phyloP scores from a whole-genome alignment of 495 filamentous ascomycete species.

The Arthonia radiata region DNA sequence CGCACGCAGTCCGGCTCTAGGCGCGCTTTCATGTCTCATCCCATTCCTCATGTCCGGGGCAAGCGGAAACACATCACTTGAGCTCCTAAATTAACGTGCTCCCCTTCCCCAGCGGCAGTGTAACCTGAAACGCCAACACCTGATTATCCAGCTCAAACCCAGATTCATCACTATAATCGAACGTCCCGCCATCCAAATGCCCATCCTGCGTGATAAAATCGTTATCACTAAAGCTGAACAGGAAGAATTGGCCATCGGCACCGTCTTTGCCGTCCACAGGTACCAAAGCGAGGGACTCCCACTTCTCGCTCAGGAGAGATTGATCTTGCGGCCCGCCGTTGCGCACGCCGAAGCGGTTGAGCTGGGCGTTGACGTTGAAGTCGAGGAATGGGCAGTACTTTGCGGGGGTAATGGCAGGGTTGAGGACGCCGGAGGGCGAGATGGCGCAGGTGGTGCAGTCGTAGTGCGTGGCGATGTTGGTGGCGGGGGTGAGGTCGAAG shows the following conservation, averaged over 20 bases:
- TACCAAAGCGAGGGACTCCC: slow-evolving; percentile 45
- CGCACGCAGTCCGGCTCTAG: too few species aligned
- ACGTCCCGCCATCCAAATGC: slow-evolving; percentile 34
- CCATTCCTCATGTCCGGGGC: too few species aligned
- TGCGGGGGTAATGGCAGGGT: slow-evolving; percentile 31
- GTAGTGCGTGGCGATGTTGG: slow-evolving; percentile 28
- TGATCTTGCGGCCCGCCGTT: slow-evolving; percentile 36
- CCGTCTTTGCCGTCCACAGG: slow-evolving; percentile 27
- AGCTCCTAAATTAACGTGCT: too few species aligned
- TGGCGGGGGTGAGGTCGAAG: slow-evolving; percentile 39
- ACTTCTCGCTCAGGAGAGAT: slow-evolving; percentile 51
- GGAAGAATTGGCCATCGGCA: slow-evolving; percentile 29
- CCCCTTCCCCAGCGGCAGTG: too few species aligned
- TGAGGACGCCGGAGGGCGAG: slow-evolving; percentile 26
- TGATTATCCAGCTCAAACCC: slow-evolving; percentile 45
- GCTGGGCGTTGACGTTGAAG: slow-evolving; percentile 43
- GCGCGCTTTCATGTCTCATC: too few species aligned
- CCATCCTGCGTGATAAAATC: slow-evolving; percentile 65
- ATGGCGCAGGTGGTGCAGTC: slow-evolving; percentile 27
- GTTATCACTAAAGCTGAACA: slow-evolving; percentile 50
- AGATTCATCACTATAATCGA: slow-evolving; percentile 32
- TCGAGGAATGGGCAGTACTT: slow-evolving; percentile 47
- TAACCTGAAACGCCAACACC: slow-evolving; percentile 46
- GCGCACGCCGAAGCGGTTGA: slow-evolving; percentile 41
- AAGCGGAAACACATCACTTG: too few species aligned